phyloP scores from a whole-genome alignment of 2,329 filamentous ascomycete species.

The Aspergillus calidoustus region DNA sequence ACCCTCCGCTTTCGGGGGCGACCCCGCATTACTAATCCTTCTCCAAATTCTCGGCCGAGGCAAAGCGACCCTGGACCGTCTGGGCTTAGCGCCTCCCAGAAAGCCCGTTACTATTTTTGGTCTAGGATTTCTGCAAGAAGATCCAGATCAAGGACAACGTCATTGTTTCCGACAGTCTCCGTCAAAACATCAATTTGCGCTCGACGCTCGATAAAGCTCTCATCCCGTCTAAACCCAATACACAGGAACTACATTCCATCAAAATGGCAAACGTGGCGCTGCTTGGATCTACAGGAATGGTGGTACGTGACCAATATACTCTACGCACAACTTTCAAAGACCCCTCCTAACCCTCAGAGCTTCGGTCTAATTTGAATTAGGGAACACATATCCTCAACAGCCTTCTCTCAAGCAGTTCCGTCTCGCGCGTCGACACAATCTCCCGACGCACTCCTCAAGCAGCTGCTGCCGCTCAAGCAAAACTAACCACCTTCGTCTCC shows the following conservation, averaged over 20 bases:
- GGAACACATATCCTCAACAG: conserved; percentile 74
- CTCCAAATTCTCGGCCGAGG: conserved; percentile 1
- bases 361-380: conserved; percentile 46
- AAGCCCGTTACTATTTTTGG: not conserved
- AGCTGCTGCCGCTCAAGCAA: conserved; percentile 56
- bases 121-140: not conserved
- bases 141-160: not conserved
- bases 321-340: not conserved
- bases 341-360: not conserved
- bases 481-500: conserved; percentile 69
- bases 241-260: not conserved
- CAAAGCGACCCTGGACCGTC: not conserved
- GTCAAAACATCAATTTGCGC: not conserved
- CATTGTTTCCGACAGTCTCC: not conserved
- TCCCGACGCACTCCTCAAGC: conserved; percentile 48
- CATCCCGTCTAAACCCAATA: not conserved
- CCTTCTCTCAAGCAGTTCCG: conserved; percentile 45
- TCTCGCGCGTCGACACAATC: conserved; percentile 50
- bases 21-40: conserved; percentile 26
- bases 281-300: conserved; percentile 54
- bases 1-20: conserved; percentile 24
- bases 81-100: not conserved
- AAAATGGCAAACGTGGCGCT: conserved; percentile 51
- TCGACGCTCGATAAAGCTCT: not conserved
- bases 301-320: conserved; percentile 44